Evolutionary conservation across 176 grass and related monocot species (phyloP), one percentile per base, ranked within the genome.

Genomic region (Guadua angustifolia): DNA sequence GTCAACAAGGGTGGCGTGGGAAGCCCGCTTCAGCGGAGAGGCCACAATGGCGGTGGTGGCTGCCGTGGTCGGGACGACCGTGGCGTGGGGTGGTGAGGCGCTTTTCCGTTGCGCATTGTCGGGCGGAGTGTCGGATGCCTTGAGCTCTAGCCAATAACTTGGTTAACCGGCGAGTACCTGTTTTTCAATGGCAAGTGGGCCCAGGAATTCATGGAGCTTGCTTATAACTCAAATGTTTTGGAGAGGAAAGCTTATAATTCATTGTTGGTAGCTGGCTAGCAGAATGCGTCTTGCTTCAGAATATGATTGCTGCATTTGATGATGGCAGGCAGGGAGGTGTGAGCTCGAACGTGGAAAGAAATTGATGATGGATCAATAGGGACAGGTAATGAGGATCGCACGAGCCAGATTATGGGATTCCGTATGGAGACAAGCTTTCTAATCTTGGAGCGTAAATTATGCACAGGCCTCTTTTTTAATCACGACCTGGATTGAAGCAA

Each of bases 361-460:
- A 14, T 49, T 13, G 46, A 49, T 15, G 8, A 55, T 24, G 8
- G 13, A 21, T 43, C n/a, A 24, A 24, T 9, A n/a, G 24, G 75
- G 57, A 78, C 77, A 51, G 3, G 19, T 10, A 65, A 65, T 45
- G 8, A 80, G 62, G 81, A 62, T 38, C 18, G 26, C 80, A 81
- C 53, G 53, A 87, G 66, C 40, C 65, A 64, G 46, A 66, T 66
- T 66, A 29, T 50, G 33, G n/a, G 61, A 6, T 14, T 44, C 33
- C 33, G 45, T 15, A 57, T 4, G 18, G 79, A 61, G 71, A 73
- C 68, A 53, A 57, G 38, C 47, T 6, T 18, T 3, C 71, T 35
- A 59, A 82, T 81, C 61, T 29, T 29, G 25, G 38, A 43, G 56
- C 66, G 66, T 25, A 49, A 62, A 63, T 79, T 44, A 42, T 39